Conservation (phyloP, 495 filamentous ascomycete species). For the Extremus antarcticus region DNA sequence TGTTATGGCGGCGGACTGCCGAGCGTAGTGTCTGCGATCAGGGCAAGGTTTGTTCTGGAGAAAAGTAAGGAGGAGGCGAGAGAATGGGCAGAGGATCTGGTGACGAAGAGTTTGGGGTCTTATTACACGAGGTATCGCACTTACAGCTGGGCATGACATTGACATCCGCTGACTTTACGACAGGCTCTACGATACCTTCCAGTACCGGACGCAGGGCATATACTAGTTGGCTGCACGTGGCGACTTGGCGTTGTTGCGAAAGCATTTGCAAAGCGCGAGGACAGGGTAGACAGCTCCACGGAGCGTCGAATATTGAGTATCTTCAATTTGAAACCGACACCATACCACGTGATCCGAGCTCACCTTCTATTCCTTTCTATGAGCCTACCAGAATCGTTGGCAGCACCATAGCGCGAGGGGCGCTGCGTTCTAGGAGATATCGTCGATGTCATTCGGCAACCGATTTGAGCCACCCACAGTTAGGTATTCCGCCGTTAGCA, state of each 20-base stretch:
- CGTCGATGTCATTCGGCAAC: no score
- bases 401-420: no score
- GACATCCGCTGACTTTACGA: not conserved
- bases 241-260: not conserved
- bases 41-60: constrained; percentile 60
- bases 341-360: no score
- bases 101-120: constrained; percentile 59
- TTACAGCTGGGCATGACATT: constrained; percentile 26
- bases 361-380: no score
- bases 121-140: constrained; percentile 57
- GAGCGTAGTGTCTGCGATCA: constrained; percentile 49
- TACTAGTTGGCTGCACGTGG: constrained; percentile 35
- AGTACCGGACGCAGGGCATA: constrained; percentile 70
- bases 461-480: no score
- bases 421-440: no score
- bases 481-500: no score
- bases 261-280: no score
- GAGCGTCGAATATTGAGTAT: no score
- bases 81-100: constrained; percentile 60
- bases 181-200: constrained; percentile 60
- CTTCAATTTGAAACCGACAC: no score
- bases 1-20: constrained; percentile 56
- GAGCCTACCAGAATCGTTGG: no score
- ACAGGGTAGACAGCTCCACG: no score
- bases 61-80: constrained; percentile 64